Conservation (phyloP, 345 rosid species). For the Melastoma malabathricum region DNA sequence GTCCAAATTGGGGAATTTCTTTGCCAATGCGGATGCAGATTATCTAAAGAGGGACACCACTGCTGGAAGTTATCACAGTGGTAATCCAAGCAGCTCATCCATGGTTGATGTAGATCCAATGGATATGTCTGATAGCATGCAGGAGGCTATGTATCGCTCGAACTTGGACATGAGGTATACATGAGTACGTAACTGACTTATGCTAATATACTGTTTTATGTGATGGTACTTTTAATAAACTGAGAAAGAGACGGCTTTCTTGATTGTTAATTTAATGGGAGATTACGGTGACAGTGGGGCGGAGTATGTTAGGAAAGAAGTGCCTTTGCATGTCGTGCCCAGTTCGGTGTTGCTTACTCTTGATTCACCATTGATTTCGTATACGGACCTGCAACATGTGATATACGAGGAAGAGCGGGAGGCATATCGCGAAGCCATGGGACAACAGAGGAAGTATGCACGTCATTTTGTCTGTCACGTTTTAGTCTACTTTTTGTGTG, state of each 20-base stretch:
- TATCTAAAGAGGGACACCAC: constrained; percentile 34
- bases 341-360: constrained; percentile 54
- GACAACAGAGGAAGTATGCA: constrained; percentile 57
- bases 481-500: constrained; percentile 1
- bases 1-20: constrained; percentile 65
- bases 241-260: not conserved
- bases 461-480: not conserved
- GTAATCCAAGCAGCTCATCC: constrained; percentile 25
- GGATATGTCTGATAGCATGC: constrained; percentile 99
- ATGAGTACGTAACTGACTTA: constrained; percentile 16
- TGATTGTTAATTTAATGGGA: constrained; percentile 8
- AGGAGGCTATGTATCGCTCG: constrained; percentile 94
- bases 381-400: constrained; percentile 75
- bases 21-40: constrained; percentile 56
- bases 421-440: constrained; percentile 70
- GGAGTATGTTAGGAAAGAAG: constrained; percentile 72
- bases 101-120: constrained; percentile 53
- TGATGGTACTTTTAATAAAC: not conserved
- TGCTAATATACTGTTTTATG: not conserved
- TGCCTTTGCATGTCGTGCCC: constrained; percentile 73
- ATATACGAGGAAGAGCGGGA: constrained; percentile 74
- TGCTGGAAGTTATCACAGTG: constrained; percentile 26
- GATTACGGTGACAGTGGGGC: constrained; percentile 52
- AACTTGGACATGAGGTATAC: constrained; percentile 85
- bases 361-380: constrained; percentile 66